Percentiles rank a stretch among this genome's conserved stretches.
phyloP scores from a whole-genome alignment of 805 yeast species.

The Spathaspora passalidarum region DNA sequence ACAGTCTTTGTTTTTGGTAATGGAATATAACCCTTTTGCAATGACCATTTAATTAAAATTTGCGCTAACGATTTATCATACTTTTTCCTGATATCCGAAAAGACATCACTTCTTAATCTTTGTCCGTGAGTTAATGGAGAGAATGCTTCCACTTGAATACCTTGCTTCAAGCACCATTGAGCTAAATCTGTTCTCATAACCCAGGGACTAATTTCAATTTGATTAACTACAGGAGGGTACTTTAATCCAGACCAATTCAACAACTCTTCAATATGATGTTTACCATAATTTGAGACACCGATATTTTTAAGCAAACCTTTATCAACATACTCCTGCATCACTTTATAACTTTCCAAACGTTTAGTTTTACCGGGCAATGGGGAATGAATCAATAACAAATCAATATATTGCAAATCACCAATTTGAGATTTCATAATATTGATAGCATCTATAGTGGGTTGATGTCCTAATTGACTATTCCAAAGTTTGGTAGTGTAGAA shows the following conservation, averaged over 20 bases:
- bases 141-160: slow-evolving; percentile 34
- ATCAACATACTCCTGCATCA: slow-evolving; percentile 54
- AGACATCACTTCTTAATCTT: slow-evolving; percentile 21
- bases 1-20: slow-evolving; percentile 29
- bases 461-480: slow-evolving; percentile 63
- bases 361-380: slow-evolving; percentile 43
- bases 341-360: slow-evolving; percentile 51
- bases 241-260: slow-evolving; percentile 43
- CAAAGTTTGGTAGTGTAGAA: slow-evolving; percentile 69
- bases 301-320: slow-evolving; percentile 49
- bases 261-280: slow-evolving; percentile 54
- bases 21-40: slow-evolving; percentile 45
- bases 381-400: slow-evolving; percentile 63
- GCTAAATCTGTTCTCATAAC: slow-evolving; percentile 39
- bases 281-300: slow-evolving; percentile 66
- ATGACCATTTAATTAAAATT: slow-evolving; percentile 45
- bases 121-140: slow-evolving; percentile 39
- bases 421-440: slow-evolving; percentile 45
- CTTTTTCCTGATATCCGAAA: slow-evolving; percentile 25
- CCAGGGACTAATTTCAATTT: slow-evolving; percentile 52
- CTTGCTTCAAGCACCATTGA: slow-evolving; percentile 23
- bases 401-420: slow-evolving; percentile 60
- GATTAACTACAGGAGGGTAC: slow-evolving; percentile 46
- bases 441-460: slow-evolving; percentile 56
- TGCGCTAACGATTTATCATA: slow-evolving; percentile 44